Evolutionary conservation across 805 yeast species (phyloP).

Genomic region (Phaffomyces antillensis): DNA sequence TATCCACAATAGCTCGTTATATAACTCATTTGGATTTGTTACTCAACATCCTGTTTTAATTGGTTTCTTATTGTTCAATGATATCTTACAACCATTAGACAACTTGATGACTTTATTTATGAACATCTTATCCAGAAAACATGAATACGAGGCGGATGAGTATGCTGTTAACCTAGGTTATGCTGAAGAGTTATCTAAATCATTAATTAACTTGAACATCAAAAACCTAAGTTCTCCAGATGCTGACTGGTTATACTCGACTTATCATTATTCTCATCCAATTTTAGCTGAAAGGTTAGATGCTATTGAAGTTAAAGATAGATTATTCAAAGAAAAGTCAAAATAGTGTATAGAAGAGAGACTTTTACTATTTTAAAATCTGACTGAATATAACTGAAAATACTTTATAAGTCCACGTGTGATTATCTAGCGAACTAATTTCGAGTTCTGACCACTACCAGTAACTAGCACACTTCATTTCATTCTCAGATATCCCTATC

Average conservation of each 20-base stretch:
- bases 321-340: slow-evolving; percentile 11
- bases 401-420: no score
- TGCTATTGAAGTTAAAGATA: slow-evolving; percentile 46
- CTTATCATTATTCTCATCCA: slow-evolving; percentile 89
- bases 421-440: no score
- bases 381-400: no score
- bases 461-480: no score
- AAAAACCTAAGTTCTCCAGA: slow-evolving; percentile 82
- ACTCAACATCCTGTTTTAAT: slow-evolving; percentile 62
- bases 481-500: no score
- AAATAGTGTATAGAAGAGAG: slow-evolving; percentile 3
- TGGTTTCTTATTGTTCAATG: slow-evolving; percentile 77
- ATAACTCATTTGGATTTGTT: slow-evolving; percentile 69
- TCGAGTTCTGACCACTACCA: no score
- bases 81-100: slow-evolving; percentile 72
- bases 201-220: slow-evolving; percentile 69
- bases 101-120: slow-evolving; percentile 56
- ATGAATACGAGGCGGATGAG: slow-evolving; percentile 90
- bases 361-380: no score
- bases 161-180: slow-evolving; percentile 75
- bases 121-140: slow-evolving; percentile 72
- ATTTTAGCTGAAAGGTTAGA: slow-evolving; percentile 80
- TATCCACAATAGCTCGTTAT: slow-evolving; percentile 72
- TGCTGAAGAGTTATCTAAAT: slow-evolving; percentile 55
- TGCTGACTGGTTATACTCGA: slow-evolving; percentile 84